A percentile compares a stretch with the other conserved stretches of the same genome.
Conservation (phyloP, 2,329 filamentous ascomycete genomes). For the Keithomyces neogunnii region DNA sequence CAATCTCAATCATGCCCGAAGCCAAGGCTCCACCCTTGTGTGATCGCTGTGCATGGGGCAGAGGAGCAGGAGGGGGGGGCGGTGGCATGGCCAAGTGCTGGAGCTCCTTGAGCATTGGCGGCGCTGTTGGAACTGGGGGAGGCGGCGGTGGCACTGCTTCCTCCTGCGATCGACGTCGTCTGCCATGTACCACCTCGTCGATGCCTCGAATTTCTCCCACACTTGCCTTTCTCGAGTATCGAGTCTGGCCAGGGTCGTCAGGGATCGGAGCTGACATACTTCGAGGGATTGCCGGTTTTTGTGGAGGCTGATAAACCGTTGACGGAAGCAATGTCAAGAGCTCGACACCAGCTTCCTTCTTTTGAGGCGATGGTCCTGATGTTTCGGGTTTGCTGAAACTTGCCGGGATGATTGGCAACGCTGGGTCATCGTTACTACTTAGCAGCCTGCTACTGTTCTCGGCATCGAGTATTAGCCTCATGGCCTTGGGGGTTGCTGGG, state of each 20-base stretch:
- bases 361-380: slow-evolving; percentile 26
- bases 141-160: slow-evolving; percentile 43
- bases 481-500: slow-evolving; percentile 85
- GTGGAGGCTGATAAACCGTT: slow-evolving; percentile 51
- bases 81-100: slow-evolving; percentile 53
- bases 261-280: slow-evolving; percentile 54
- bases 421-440: slow-evolving; percentile 34
- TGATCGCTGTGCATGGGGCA: slow-evolving; percentile 35
- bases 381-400: slow-evolving; percentile 36
- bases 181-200: slow-evolving; percentile 33
- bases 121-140: slow-evolving; percentile 35
- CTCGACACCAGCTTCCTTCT: slow-evolving; percentile 16
- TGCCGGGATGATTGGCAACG: slow-evolving; percentile 45
- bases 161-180: slow-evolving; percentile 40
- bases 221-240: slow-evolving; percentile 26
- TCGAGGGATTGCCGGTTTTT: slow-evolving; percentile 40
- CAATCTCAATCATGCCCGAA: slow-evolving; percentile 55
- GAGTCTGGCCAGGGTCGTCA: slow-evolving; percentile 23
- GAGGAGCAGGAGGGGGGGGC: slow-evolving; percentile 52
- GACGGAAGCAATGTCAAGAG: slow-evolving; percentile 45
- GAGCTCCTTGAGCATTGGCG: slow-evolving; percentile 52
- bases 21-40: slow-evolving; percentile 37
- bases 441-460: slow-evolving; percentile 34
- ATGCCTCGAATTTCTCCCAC: slow-evolving; percentile 34
- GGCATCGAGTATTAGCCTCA: slow-evolving; percentile 68